A percentile compares a stretch with the other conserved stretches of the same genome.
These are phyloP conservation scores for Penicillium roqueforti DNA, from an alignment of 495 filamentous ascomycete species.

Conservation along the genomic window DNA sequence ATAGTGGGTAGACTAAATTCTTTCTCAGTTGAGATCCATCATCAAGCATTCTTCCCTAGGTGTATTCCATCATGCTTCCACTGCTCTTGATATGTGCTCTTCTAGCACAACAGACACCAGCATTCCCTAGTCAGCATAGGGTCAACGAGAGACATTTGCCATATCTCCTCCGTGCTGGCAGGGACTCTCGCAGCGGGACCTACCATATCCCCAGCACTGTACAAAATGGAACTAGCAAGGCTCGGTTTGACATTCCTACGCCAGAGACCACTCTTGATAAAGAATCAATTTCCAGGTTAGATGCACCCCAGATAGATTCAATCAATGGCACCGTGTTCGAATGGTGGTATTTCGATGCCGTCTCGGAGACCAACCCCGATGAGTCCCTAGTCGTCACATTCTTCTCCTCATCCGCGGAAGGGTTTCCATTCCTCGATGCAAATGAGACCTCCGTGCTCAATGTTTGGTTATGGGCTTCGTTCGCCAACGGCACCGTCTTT, in stretches of 20 bases:
- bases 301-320: slow-evolving; percentile 25
- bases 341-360: slow-evolving; percentile 43
- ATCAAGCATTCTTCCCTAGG: not conserved
- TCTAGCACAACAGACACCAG: not conserved
- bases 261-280: not conserved
- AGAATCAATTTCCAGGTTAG: slow-evolving; percentile 17
- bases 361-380: slow-evolving; percentile 17
- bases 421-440: slow-evolving; percentile 19
- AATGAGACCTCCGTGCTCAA: slow-evolving; percentile 17
- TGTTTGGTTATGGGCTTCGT: slow-evolving; percentile 24
- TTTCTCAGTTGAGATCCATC: not conserved
- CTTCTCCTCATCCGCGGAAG: slow-evolving; percentile 20
- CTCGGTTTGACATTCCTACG: slow-evolving; percentile 13
- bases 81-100: not conserved
- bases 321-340: slow-evolving; percentile 34
- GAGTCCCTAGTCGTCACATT: slow-evolving; percentile 28
- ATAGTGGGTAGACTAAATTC: too few relatives aligned
- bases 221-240: slow-evolving; percentile 11
- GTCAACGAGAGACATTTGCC: not conserved
- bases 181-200: not conserved
- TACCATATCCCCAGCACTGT: slow-evolving; percentile 15
- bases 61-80: not conserved
- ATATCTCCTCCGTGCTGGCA: too few relatives aligned
- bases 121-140: not conserved
- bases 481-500: slow-evolving; percentile 23